Evolutionary conservation across 441 rosid species (phyloP).

Genomic region (Pelargonium australe): DNA sequence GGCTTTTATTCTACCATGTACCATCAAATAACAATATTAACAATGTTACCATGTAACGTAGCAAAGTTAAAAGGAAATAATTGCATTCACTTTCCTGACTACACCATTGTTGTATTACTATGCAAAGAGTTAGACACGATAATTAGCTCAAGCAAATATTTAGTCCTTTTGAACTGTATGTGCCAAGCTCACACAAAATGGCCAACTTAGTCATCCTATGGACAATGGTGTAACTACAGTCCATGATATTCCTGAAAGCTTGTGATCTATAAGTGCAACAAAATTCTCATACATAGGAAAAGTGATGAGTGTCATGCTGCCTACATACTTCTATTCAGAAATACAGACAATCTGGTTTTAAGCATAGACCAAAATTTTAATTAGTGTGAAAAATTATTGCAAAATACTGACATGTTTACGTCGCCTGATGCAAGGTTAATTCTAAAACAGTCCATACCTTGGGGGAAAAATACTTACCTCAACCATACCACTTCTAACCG

Average conservation of each 20-base stretch:
- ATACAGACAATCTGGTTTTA: not conserved
- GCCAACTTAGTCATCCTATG: not conserved
- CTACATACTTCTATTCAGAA: not conserved
- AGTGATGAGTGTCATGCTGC: not conserved
- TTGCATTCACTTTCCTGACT: too few relatives aligned
- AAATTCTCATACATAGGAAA: not conserved
- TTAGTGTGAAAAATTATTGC: not conserved
- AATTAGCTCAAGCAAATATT: not conserved
- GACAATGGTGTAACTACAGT: not conserved
- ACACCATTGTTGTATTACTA: not conserved
- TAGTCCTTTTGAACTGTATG: not conserved
- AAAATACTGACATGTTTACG: not conserved
- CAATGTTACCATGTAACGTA: too few relatives aligned
- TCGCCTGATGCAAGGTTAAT: conserved; percentile 9
- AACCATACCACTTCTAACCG: conserved; percentile 87
- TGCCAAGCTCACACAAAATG: not conserved
- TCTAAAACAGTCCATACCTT: conserved; percentile 16
- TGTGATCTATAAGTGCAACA: not conserved
- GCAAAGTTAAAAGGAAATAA: too few relatives aligned
- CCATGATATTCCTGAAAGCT: not conserved
- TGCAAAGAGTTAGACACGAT: not conserved
- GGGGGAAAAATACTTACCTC: conserved; percentile 57
- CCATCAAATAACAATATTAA: too few relatives aligned
- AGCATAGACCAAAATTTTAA: not conserved
- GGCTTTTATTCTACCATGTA: too few relatives aligned